Percentiles rank a stretch among this genome's conserved stretches.
These are phyloP conservation scores for Lenwebbia sp. DNA, from an alignment of 345 rosid genomes.

Conservation along the genomic window DNA sequence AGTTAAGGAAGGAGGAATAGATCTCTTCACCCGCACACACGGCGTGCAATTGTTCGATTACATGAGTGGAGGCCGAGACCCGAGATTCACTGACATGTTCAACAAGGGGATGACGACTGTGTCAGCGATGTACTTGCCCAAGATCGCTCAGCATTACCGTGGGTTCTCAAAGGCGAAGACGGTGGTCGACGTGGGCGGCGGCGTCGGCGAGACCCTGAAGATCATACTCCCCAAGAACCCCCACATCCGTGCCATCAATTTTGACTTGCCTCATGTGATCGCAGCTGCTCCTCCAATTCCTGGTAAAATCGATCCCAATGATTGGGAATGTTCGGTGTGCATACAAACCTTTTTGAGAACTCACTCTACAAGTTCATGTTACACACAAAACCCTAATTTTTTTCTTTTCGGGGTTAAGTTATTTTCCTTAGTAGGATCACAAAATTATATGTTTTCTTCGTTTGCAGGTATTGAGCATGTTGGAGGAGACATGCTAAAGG, in stretches of 20 bases:
- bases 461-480: conserved; percentile 17
- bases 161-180: background rate
- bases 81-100: background rate
- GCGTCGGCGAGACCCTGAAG: background rate
- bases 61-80: background rate
- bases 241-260: conserved; percentile 12
- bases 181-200: background rate
- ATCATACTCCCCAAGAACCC: background rate
- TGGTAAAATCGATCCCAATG: background rate
- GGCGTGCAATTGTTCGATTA: background rate
- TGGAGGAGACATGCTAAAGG: conserved; percentile 23
- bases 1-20: background rate
- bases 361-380: background rate
- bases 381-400: background rate
- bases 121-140: background rate
- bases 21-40: background rate
- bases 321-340: background rate
- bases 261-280: conserved; percentile 15
- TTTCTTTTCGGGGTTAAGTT: background rate
- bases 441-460: background rate
- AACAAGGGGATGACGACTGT: background rate
- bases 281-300: conserved; percentile 14
- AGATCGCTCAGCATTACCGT: background rate
- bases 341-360: background rate
- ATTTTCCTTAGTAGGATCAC: background rate